Evolutionary conservation across 2,329 filamentous ascomycete species (phyloP).

Genomic region (Aspergillus sp.): DNA sequence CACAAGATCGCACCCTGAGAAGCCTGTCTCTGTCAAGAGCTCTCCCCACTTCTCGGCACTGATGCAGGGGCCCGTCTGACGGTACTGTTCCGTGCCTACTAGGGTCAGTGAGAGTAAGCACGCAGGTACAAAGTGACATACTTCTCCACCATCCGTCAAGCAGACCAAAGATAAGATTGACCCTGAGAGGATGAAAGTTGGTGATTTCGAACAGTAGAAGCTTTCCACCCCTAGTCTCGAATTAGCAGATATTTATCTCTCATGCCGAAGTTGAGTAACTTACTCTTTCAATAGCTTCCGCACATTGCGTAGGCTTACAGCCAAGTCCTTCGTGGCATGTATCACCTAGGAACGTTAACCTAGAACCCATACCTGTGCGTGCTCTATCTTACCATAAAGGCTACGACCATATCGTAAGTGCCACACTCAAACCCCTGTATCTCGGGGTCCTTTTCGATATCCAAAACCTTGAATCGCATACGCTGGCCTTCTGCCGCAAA

Average conservation of each 20-base stretch:
- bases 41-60: constrained; percentile 11
- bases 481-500: constrained; percentile 13
- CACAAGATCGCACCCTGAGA: constrained; percentile 22
- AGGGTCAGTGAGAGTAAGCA: neutral
- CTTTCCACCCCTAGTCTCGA: constrained; percentile 11
- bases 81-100: constrained; percentile 13
- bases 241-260: neutral
- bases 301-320: constrained; percentile 10
- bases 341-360: constrained; percentile 2
- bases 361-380: neutral
- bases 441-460: constrained; percentile 22
- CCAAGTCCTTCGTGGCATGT: constrained; percentile 13
- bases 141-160: constrained; percentile 20
- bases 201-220: constrained; percentile 16
- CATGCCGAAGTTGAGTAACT: too few species aligned
- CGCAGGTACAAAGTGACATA: neutral
- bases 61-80: constrained; percentile 12
- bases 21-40: constrained; percentile 15
- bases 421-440: constrained; percentile 21
- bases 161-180: constrained; percentile 15
- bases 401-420: constrained; percentile 23
- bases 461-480: constrained; percentile 17
- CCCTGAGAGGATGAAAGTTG: constrained; percentile 1
- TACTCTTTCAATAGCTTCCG: constrained; percentile 10
- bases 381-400: constrained; percentile 13